A percentile compares a stretch with the other conserved stretches of the same genome.
Evolutionary conservation across 108 stramenopile species (phyloP).

Genomic region (Thalassiosira profunda): DNA sequence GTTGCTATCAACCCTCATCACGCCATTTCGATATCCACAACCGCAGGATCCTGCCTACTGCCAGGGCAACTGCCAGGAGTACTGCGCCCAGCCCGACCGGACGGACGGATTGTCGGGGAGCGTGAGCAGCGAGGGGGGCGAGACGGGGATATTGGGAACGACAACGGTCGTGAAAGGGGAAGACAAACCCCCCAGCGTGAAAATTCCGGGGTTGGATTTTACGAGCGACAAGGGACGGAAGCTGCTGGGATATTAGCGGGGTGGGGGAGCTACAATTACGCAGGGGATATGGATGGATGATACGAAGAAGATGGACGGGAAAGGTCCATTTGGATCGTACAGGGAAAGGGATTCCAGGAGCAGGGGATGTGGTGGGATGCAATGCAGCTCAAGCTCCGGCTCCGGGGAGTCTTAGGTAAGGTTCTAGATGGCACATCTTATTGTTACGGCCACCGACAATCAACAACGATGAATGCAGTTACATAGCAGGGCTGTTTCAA

Average conservation of each 20-base stretch:
- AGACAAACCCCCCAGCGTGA: constrained; percentile 75
- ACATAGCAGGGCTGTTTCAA: too few species aligned
- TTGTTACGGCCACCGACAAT: too few species aligned
- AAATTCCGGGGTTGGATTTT: constrained; percentile 84
- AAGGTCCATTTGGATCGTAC: too few species aligned
- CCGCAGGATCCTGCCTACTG: constrained; percentile 69
- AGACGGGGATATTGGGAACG: constrained; percentile 75
- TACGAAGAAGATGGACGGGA: too few species aligned
- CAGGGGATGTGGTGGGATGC: too few species aligned
- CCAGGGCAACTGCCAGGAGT: constrained; percentile 57
- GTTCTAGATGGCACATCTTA: too few species aligned
- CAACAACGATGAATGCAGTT: too few species aligned
- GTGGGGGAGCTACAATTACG: background rate
- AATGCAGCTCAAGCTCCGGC: too few species aligned
- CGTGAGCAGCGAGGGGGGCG: constrained; percentile 62
- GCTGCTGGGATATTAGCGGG: constrained; percentile 65
- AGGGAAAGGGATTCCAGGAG: too few species aligned
- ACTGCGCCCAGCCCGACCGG: constrained; percentile 81
- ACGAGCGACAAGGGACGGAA: constrained; percentile 59
- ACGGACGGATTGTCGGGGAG: constrained; percentile 83
- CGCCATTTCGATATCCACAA: background rate
- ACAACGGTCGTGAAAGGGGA: constrained; percentile 85
- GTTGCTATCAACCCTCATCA: too few species aligned
- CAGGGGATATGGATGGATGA: too few species aligned
- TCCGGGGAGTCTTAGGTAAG: too few species aligned